These are phyloP conservation scores for Trypanosoma conorhini DNA, from an alignment of 208 protist species.

Conservation along the genomic window DNA sequence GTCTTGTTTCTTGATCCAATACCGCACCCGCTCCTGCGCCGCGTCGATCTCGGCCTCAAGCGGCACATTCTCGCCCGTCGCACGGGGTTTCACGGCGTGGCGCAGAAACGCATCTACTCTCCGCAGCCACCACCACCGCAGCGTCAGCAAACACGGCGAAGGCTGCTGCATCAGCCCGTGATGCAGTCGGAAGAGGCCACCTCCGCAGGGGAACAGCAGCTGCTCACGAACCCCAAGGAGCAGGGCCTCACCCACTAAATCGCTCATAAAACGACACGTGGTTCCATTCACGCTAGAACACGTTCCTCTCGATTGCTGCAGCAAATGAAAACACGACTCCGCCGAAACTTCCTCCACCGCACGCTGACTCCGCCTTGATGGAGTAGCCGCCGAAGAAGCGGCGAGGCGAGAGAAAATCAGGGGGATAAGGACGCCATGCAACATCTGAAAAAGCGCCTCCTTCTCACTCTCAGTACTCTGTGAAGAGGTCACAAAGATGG, in stretches of 20 bases:
- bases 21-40: slow-evolving; percentile 7
- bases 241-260: slow-evolving; percentile 23
- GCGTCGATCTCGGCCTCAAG: slow-evolving; percentile 6
- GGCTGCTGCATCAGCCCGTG: not conserved
- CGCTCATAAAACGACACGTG: slow-evolving; percentile 11
- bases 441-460: slow-evolving; percentile 14
- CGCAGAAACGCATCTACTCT: slow-evolving; percentile 8
- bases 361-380: not conserved
- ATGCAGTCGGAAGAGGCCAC: slow-evolving; percentile 22
- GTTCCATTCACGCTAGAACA: not conserved
- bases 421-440: slow-evolving; percentile 24
- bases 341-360: slow-evolving; percentile 4
- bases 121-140: slow-evolving; percentile 28
- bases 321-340: slow-evolving; percentile 10
- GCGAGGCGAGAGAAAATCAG: slow-evolving; percentile 8
- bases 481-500: slow-evolving; percentile 12
- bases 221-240: slow-evolving; percentile 12
- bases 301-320: not conserved
- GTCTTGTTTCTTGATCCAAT: slow-evolving; percentile 14
- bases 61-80: not conserved
- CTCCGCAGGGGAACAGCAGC: slow-evolving; percentile 5
- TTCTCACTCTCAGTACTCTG: not conserved
- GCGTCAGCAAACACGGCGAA: slow-evolving; percentile 8
- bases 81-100: not conserved
- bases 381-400: not conserved